A percentile compares a stretch with the other conserved stretches of the same genome.
Conservation (phyloP, 2,329 filamentous ascomycete species). For the Botrytis pseudocinerea region DNA sequence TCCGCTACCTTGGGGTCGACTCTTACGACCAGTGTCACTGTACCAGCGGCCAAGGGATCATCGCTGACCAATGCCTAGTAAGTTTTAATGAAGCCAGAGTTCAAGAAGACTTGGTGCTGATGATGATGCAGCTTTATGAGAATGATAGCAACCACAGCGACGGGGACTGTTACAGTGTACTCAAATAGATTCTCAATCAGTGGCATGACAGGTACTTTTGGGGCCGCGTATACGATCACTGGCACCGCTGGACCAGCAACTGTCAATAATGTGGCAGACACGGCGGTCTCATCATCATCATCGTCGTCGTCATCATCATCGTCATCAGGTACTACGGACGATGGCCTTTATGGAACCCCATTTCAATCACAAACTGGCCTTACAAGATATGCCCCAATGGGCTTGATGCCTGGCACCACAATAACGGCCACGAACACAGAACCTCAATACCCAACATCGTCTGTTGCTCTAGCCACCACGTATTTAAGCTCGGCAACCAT, state of each 20-base stretch:
- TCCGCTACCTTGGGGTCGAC: slow-evolving; percentile 6
- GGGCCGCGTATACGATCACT: slow-evolving; percentile 41
- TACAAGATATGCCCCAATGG: slow-evolving; percentile 46
- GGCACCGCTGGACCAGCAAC: slow-evolving; percentile 43
- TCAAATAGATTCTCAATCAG: slow-evolving; percentile 64
- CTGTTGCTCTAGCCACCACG: slow-evolving; percentile 41
- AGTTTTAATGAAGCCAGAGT: slow-evolving; percentile 1
- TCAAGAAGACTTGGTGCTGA: not conserved
- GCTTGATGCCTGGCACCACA: slow-evolving; percentile 41
- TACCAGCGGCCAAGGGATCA: slow-evolving; percentile 36
- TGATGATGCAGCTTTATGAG: slow-evolving; percentile 54
- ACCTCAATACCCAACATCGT: slow-evolving; percentile 43
- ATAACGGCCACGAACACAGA: slow-evolving; percentile 44
- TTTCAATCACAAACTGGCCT: slow-evolving; percentile 43
- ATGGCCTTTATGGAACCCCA: slow-evolving; percentile 36
- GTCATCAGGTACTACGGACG: slow-evolving; percentile 25
- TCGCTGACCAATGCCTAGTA: slow-evolving; percentile 41
- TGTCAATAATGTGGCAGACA: slow-evolving; percentile 30
- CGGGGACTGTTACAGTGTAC: slow-evolving; percentile 58
- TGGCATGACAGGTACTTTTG: slow-evolving; percentile 62
- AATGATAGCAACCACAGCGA: slow-evolving; percentile 57
- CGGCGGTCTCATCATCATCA: slow-evolving; percentile 8
- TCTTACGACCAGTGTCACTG: slow-evolving; percentile 31
- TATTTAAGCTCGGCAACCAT: slow-evolving; percentile 39
- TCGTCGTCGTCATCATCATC: not conserved